Evolutionary conservation across 169 alveolate genomes (phyloP), one percentile per base, ranked within the genome.

Genomic region (Cryptosporidium ryanae): DNA sequence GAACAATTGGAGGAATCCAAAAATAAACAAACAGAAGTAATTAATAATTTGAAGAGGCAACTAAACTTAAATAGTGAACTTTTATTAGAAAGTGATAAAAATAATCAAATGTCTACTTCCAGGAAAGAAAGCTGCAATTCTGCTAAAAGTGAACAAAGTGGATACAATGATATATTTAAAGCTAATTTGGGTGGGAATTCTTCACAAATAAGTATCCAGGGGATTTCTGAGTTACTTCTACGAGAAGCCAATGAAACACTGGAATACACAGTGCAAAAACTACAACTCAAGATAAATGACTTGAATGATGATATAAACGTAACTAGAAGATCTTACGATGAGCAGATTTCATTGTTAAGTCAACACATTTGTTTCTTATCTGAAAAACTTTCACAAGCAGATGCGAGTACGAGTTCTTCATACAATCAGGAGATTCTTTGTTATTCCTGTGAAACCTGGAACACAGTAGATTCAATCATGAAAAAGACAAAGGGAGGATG

Each of bases 171-270:
- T 17, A 63, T 27, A 66, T 21, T 34, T 23, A 68, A 52, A 1
- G 32, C 44, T n/a, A 12, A 7, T n/a, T n/a, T 21, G 17, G 15
- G 61, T n/a, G 76, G 61, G 21, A 54, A 31, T 13, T 32, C 34
- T 17, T 18, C 71, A 13, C 65, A 76, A 34, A 55, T 13, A 38
- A 25, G 63, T 61, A 57, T 27, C 38, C 64, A 76, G 27, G 87
- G 43, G 29, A 44, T 76, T 31, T 76, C n/a, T 55, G 87, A 76
- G 15, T 76, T 71, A 32, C 71, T 55, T 32, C 71, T 76, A 15
- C 57, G 71, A 25, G 87, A 76, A 32, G 87, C 87, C 18, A 76
- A 76, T 38, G 87, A 76, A 76, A 76, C 87, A 34, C 59, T 76
- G 49, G 87, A 76, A 59, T 46, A 48, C 18, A 76, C 87, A 13